phyloP scores from a whole-genome alignment of 148 eudicot species.

The Limonium bicolor region DNA sequence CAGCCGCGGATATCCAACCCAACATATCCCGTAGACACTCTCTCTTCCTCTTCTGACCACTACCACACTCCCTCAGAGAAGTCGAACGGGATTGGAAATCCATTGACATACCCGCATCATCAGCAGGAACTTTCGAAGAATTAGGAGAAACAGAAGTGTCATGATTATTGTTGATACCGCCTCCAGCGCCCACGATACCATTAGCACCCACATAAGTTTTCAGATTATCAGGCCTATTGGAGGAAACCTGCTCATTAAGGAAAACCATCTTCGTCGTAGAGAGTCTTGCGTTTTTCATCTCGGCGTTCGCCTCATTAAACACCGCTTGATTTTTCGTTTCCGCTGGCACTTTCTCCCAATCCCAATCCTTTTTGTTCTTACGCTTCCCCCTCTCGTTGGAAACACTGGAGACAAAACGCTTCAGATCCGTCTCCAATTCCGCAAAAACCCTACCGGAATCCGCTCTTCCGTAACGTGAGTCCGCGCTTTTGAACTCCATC shows the following conservation, averaged over 20 bases:
- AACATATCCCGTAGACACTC: slow-evolving; percentile 10
- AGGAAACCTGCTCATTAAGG: neutral
- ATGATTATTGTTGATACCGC: too few species aligned
- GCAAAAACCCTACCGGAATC: slow-evolving; percentile 13
- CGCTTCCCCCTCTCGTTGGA: slow-evolving; percentile 20
- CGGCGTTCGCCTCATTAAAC: too few species aligned
- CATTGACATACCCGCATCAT: too few species aligned
- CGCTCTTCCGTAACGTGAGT: slow-evolving; percentile 3
- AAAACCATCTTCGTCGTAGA: slow-evolving; percentile 3
- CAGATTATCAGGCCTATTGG: slow-evolving; percentile 9
- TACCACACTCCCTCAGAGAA: slow-evolving; percentile 10
- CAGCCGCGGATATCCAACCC: slow-evolving; percentile 43
- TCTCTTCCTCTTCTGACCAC: slow-evolving; percentile 6
- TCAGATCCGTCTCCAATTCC: slow-evolving; percentile 27
- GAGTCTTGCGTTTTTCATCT: too few species aligned
- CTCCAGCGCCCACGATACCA: neutral
- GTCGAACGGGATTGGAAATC: too few species aligned
- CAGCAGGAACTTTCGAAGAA: too few species aligned
- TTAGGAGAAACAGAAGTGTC: too few species aligned
- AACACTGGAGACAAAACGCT: slow-evolving; percentile 13
- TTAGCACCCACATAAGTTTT: slow-evolving; percentile 6
- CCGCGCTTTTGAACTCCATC: slow-evolving; percentile 11
- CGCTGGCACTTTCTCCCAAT: too few species aligned
- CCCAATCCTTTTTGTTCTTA: slow-evolving; percentile 25
- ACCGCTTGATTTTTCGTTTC: neutral